Evolutionary conservation across 495 filamentous ascomycete genomes (phyloP).

Genomic region (Trichocladium antarcticum): DNA sequence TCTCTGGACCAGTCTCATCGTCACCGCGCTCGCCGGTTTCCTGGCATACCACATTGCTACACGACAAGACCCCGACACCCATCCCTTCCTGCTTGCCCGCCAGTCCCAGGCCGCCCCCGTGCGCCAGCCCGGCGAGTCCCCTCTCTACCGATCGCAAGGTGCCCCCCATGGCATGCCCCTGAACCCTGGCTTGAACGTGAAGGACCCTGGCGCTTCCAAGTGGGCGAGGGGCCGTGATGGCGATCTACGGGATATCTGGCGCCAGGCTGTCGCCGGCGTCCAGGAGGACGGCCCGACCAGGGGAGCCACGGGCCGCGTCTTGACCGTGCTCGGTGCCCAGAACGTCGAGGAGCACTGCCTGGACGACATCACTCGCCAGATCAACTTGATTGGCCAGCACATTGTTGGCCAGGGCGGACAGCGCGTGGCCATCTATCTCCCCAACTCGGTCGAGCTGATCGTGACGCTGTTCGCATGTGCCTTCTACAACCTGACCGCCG

Average conservation of each 20-base stretch:
- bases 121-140: constrained; percentile 71
- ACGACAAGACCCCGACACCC: constrained; percentile 66
- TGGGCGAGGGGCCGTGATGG: constrained; percentile 76
- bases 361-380: constrained; percentile 69
- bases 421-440: constrained; percentile 79
- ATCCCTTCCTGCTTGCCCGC: constrained; percentile 79
- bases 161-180: constrained; percentile 79
- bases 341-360: constrained; percentile 54
- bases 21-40: constrained; percentile 45
- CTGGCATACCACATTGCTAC: constrained; percentile 43
- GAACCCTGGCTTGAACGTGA: constrained; percentile 71
- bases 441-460: constrained; percentile 85
- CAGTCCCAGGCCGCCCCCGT: constrained; percentile 70
- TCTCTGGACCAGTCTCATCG: constrained; percentile 54
- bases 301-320: constrained; percentile 60
- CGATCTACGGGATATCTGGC: constrained; percentile 90
- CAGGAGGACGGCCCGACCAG: constrained; percentile 47
- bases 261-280: constrained; percentile 54
- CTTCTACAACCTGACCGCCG: constrained; percentile 69
- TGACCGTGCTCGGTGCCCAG: constrained; percentile 69
- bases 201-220: constrained; percentile 66
- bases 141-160: constrained; percentile 67
- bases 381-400: constrained; percentile 73
- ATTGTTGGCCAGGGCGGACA: constrained; percentile 56
- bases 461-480: constrained; percentile 51